Evolutionary conservation across 352 stramenopile species (phyloP).

Genomic region (Phytophthora palmivora): DNA sequence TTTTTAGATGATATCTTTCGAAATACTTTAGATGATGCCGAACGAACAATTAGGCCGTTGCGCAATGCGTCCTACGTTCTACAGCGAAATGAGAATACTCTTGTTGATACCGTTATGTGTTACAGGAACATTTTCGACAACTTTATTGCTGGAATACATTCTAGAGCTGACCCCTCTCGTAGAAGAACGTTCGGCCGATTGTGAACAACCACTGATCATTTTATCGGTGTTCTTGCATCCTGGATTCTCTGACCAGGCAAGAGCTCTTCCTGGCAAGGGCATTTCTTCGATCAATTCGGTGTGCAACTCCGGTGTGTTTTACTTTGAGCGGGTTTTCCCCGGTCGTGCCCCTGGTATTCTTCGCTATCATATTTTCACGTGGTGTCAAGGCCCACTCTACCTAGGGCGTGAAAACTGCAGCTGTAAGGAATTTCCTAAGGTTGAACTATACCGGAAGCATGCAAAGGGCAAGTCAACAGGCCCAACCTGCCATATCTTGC

Average conservation of each 20-base stretch:
- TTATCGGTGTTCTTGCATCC: constrained; percentile 13
- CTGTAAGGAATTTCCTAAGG: constrained; percentile 1
- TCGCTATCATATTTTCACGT: constrained; percentile 1
- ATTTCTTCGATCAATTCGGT: neutral
- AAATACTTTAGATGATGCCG: constrained; percentile 5
- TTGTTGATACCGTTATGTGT: constrained; percentile 6
- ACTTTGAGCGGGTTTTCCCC: constrained; percentile 7
- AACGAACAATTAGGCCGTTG: constrained; percentile 10
- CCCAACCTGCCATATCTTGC: constrained; percentile 12
- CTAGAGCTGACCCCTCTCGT: constrained; percentile 2
- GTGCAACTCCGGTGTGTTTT: constrained; percentile 5
- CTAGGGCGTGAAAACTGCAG: neutral
- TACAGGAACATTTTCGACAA: constrained; percentile 9
- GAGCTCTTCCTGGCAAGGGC: neutral
- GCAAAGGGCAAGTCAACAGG: neutral
- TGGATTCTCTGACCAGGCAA: constrained; percentile 1
- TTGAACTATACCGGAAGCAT: neutral
- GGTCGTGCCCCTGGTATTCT: constrained; percentile 1
- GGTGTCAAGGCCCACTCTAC: constrained; percentile 2
- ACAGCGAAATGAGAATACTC: constrained; percentile 9
- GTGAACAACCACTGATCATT: constrained; percentile 15
- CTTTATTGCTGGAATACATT: constrained; percentile 3
- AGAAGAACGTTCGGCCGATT: constrained; percentile 14
- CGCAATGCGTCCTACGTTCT: constrained; percentile 8
- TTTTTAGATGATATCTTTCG: constrained; percentile 8